A percentile compares a stretch with the other conserved stretches of the same genome.
Evolutionary conservation across 192 early-diverging fungal genomes (phyloP).

Genomic region (Rhizophlyctis rosea): DNA sequence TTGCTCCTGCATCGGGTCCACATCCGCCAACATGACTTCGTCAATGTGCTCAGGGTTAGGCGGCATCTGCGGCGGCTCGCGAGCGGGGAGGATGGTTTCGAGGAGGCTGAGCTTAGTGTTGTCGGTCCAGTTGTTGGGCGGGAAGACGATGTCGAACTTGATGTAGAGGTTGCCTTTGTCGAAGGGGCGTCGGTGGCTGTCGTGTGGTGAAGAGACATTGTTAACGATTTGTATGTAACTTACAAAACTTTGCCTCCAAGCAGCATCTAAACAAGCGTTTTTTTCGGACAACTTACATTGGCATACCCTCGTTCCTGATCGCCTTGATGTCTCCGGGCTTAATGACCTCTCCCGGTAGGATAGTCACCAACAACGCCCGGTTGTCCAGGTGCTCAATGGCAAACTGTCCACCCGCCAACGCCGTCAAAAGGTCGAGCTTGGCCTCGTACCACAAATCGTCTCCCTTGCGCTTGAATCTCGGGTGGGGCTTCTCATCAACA

Average conservation of each 20-base stretch:
- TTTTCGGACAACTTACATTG: constrained; percentile 67
- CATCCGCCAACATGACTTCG: constrained; percentile 75
- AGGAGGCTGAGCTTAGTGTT: constrained; percentile 70
- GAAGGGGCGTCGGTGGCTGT: constrained; percentile 56
- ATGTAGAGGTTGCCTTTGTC: constrained; percentile 90
- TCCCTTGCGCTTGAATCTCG: constrained; percentile 89
- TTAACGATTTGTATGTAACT: background rate
- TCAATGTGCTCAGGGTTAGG: constrained; percentile 65
- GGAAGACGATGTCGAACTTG: constrained; percentile 94
- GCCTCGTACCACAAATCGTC: constrained; percentile 90
- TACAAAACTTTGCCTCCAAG: background rate
- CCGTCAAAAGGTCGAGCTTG: constrained; percentile 92
- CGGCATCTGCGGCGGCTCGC: constrained; percentile 48
- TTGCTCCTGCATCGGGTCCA: constrained; percentile 71
- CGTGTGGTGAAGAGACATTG: background rate
- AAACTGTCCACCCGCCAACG: constrained; percentile 92
- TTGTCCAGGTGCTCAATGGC: constrained; percentile 92
- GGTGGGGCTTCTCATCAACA: constrained; percentile 91
- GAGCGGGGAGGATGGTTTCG: constrained; percentile 77
- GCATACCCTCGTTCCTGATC: constrained; percentile 93
- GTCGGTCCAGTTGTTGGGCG: constrained; percentile 74
- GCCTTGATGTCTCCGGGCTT: constrained; percentile 89
- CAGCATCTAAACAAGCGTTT: background rate
- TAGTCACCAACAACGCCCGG: constrained; percentile 79
- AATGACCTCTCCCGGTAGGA: constrained; percentile 92